Base-by-base conservation (phyloP, 352 stramenopile species). In the Globisporangium spiculum region DNA sequence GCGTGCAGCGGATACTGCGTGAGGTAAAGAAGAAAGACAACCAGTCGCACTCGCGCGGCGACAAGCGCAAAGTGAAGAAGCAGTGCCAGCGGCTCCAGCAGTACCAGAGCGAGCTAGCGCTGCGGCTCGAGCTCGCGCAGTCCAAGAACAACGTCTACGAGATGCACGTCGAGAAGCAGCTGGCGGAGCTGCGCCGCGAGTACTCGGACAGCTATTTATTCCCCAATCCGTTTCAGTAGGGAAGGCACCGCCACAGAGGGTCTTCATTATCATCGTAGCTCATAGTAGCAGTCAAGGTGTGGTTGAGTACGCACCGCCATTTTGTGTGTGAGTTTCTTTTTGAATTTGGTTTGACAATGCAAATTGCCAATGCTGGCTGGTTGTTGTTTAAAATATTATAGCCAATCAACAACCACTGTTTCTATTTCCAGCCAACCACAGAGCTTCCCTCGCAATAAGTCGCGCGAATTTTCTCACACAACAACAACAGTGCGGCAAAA, bases 161-260 rank as follows among this genome's bases (percentile, higher is more conserved):
- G 52, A 75, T 94, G 71, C 52, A 87, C 32, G 67, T 88, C 60
- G 79, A 90, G 54, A 74, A 80, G 60, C 57, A 85, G 10, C 65
- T 90, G 52, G 68, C 65, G 12, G 75, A 91, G 32, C 66, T 94
- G 36, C 78, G 78, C 10, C 81, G 80, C 63, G 79, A 91, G 71
- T 91, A 91, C 72, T 69, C 75, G 26, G 79, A 91, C 65, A 79
- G 79, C 38, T 90, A 80, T 73, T 81, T 93, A 20, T 90, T 92
- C 69, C 66, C 75, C 66, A 77, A 71, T 54, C 66, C 75, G 32
- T 62, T 68, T 32, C 63, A 68, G 38, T 68, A 46, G 32, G 60
- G 38, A 32, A 32, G 30, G 30, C 30, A 0, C 4, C 46, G 18
- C 12, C 20, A 44, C 20, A 60, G 54, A 30, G 22, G 30, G 50